phyloP scores from a whole-genome alignment of 805 yeast genomes.

The Brettanomyces sp. region DNA sequence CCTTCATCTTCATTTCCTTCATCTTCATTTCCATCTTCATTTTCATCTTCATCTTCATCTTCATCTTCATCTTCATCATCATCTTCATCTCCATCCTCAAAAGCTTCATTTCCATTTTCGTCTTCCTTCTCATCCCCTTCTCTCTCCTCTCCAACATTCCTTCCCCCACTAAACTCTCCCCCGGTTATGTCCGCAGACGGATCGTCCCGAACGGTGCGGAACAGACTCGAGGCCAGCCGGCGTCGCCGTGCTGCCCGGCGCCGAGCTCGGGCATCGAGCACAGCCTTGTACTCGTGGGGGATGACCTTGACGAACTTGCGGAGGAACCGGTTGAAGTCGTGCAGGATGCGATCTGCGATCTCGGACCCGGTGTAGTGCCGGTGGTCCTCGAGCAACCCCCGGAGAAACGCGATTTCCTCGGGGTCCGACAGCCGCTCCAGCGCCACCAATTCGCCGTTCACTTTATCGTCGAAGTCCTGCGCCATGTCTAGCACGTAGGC shows the following conservation, averaged over 20 bases:
- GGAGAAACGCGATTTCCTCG: slow-evolving; percentile 84
- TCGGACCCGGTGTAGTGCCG: slow-evolving; percentile 90
- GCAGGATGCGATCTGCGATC: slow-evolving; percentile 73
- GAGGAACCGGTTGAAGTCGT: slow-evolving; percentile 79
- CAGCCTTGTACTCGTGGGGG: slow-evolving; percentile 86
- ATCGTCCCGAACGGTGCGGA: slow-evolving; percentile 69
- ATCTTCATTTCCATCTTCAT: slow-evolving; percentile 45
- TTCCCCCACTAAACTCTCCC: slow-evolving; percentile 59
- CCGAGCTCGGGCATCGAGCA: slow-evolving; percentile 67
- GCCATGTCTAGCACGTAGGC: slow-evolving; percentile 94
- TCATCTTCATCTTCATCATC: slow-evolving; percentile 17
- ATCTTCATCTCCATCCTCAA: slow-evolving; percentile 67
- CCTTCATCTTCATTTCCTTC: slow-evolving; percentile 65
- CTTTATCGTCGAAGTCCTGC: slow-evolving; percentile 76
- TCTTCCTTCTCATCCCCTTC: not conserved
- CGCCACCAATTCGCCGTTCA: slow-evolving; percentile 76
- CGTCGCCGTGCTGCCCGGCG: slow-evolving; percentile 55
- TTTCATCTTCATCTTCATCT: not conserved
- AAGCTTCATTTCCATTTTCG: slow-evolving; percentile 25
- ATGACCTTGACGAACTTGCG: slow-evolving; percentile 88
- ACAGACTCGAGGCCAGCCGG: slow-evolving; percentile 55
- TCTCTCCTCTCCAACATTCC: not conserved
- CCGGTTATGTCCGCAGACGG: slow-evolving; percentile 82
- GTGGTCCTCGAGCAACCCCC: slow-evolving; percentile 91
- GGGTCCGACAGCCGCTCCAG: slow-evolving; percentile 73